A percentile compares a stretch with the other conserved stretches of the same genome.
phyloP scores from a whole-genome alignment of 768 basidiomycete species.

The Suillus sp. region DNA sequence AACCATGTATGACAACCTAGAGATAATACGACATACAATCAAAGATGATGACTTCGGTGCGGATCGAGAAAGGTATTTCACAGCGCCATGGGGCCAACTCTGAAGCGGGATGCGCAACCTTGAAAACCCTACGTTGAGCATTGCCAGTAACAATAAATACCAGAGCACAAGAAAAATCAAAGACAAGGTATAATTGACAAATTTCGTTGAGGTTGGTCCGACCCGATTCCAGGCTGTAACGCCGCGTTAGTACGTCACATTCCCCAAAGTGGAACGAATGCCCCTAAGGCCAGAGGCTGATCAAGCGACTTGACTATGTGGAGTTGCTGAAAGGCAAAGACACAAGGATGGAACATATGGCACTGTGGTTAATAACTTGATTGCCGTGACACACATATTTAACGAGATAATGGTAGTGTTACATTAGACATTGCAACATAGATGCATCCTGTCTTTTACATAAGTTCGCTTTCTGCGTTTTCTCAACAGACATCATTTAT shows the following conservation, averaged over 20 bases:
- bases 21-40: background rate
- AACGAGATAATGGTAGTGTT: background rate
- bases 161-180: background rate
- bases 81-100: background rate
- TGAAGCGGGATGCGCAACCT: background rate
- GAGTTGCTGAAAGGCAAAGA: background rate
- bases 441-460: background rate
- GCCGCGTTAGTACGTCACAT: background rate
- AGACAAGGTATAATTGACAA: background rate
- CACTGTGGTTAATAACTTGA: background rate
- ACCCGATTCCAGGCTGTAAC: background rate
- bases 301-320: background rate
- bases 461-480: background rate
- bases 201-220: conserved; percentile 1
- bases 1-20: background rate
- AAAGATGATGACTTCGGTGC: background rate
- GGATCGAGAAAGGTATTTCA: background rate
- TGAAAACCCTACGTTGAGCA: background rate
- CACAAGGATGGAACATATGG: too few species aligned
- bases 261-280: background rate
- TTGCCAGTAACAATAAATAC: background rate
- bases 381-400: background rate
- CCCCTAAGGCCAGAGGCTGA: background rate
- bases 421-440: background rate
- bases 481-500: background rate